Conservation (phyloP, 306 rosid species). For the Cicer chorassanicum region DNA sequence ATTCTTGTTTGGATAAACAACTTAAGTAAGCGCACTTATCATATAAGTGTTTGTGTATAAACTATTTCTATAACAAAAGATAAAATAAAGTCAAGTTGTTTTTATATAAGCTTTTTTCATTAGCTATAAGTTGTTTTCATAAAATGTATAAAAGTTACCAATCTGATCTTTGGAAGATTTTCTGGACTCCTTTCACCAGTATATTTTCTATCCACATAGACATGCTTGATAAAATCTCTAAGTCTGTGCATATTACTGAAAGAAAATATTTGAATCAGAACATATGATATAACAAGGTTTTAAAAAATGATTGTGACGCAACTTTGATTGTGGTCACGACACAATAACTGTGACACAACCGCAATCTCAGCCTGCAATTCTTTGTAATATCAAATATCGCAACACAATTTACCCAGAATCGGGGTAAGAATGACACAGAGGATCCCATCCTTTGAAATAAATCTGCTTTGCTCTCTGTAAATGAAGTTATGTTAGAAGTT, state of each 20-base stretch:
- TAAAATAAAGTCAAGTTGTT: too few species aligned
- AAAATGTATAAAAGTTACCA: slow-evolving; percentile 55
- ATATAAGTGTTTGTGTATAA: too few species aligned
- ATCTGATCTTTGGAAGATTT: slow-evolving; percentile 57
- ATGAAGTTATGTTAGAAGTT: slow-evolving; percentile 34
- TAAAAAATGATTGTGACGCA: not conserved
- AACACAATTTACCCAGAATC: slow-evolving; percentile 59
- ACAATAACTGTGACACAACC: not conserved
- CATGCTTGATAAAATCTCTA: slow-evolving; percentile 76
- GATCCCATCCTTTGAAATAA: slow-evolving; percentile 81
- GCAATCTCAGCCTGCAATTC: not conserved
- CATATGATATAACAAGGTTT: slow-evolving; percentile 38
- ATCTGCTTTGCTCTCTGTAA: slow-evolving; percentile 75
- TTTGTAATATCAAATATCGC: not conserved
- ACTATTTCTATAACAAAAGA: too few species aligned
- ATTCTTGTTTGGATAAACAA: too few species aligned
- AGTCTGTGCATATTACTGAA: slow-evolving; percentile 71
- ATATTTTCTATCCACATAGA: slow-evolving; percentile 71
- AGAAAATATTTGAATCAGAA: slow-evolving; percentile 49
- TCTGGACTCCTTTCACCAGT: slow-evolving; percentile 61
- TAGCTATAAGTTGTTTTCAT: too few species aligned
- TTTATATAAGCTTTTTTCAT: too few species aligned
- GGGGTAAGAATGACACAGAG: slow-evolving; percentile 61
- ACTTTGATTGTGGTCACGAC: not conserved
- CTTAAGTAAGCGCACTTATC: too few species aligned